A percentile compares a stretch with the other conserved stretches of the same genome.
Conservation (phyloP, 2,329 filamentous ascomycete species). For the Fusarium sp. region DNA sequence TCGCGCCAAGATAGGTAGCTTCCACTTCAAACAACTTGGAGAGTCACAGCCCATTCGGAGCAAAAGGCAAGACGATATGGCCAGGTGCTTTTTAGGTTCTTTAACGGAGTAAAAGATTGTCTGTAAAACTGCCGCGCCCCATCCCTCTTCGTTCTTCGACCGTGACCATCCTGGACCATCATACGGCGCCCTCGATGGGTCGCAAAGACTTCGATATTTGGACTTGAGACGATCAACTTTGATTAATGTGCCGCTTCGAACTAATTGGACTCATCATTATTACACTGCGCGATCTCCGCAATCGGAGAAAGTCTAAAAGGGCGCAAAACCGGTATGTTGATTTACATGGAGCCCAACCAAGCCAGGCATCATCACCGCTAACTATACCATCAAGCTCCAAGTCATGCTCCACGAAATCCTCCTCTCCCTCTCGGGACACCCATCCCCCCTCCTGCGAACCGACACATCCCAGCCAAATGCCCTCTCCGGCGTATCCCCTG, state of each 20-base stretch:
- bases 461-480: constrained; percentile 60
- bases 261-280: constrained; percentile 64
- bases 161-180: background rate
- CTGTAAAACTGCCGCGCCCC: background rate
- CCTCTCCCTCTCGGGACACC: constrained; percentile 93
- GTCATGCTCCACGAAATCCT: constrained; percentile 98
- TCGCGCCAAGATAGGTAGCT: constrained; percentile 26
- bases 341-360: background rate
- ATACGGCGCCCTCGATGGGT: background rate
- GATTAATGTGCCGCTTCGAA: constrained; percentile 66
- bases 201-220: background rate
- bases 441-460: constrained; percentile 83
- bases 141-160: background rate
- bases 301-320: constrained; percentile 54
- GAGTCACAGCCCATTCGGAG: background rate
- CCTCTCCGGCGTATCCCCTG: constrained; percentile 72
- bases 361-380: constrained; percentile 24
- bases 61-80: background rate
- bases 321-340: constrained; percentile 41
- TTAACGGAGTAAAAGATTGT: background rate
- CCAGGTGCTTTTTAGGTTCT: background rate
- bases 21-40: constrained; percentile 1
- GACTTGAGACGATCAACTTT: constrained; percentile 20
- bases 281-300: constrained; percentile 58
- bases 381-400: constrained; percentile 27